These are phyloP conservation scores for Macrophomina pseudophaseolina DNA, from an alignment of 2,329 filamentous ascomycete species.

Conservation along the genomic window DNA sequence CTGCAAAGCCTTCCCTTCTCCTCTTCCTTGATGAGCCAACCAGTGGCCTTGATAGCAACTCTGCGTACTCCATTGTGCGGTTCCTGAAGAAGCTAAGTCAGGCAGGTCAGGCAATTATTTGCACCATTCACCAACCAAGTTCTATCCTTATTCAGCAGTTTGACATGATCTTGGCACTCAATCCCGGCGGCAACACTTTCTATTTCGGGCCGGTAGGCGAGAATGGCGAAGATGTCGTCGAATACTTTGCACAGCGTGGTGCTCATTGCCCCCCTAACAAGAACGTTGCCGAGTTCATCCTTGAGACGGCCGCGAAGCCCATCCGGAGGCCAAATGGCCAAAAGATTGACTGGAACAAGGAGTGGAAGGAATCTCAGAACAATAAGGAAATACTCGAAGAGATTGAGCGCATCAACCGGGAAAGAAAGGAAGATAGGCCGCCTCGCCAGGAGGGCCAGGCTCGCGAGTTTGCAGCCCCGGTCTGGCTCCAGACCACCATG, in stretches of 20 bases:
- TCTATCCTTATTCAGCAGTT: conserved; percentile 80
- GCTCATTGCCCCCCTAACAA: conserved; percentile 69
- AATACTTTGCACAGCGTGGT: conserved; percentile 68
- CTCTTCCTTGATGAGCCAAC: conserved; percentile 86
- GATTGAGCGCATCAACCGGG: conserved; percentile 67
- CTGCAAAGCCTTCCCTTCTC: conserved; percentile 79
- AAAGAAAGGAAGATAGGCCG: conserved; percentile 46
- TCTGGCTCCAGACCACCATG: conserved; percentile 65
- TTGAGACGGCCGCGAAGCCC: conserved; percentile 80
- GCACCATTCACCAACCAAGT: conserved; percentile 85
- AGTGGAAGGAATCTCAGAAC: conserved; percentile 60
- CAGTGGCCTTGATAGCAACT: conserved; percentile 79
- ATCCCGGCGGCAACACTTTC: conserved; percentile 68
- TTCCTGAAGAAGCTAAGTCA: conserved; percentile 72
- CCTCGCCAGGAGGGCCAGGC: conserved; percentile 30
- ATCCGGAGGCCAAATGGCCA: conserved; percentile 55
- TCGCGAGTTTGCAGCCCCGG: conserved; percentile 69
- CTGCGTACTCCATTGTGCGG: conserved; percentile 75
- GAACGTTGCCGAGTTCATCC: conserved; percentile 80
- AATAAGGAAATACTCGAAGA: conserved; percentile 56
- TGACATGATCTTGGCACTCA: conserved; percentile 77
- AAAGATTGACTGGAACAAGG: conserved; percentile 54
- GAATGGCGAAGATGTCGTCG: conserved; percentile 64
- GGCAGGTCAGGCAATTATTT: conserved; percentile 72
- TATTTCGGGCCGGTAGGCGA: conserved; percentile 71